Evolutionary conservation across 208 protist species (phyloP).

Genomic region (Leishmania aethiopica): DNA sequence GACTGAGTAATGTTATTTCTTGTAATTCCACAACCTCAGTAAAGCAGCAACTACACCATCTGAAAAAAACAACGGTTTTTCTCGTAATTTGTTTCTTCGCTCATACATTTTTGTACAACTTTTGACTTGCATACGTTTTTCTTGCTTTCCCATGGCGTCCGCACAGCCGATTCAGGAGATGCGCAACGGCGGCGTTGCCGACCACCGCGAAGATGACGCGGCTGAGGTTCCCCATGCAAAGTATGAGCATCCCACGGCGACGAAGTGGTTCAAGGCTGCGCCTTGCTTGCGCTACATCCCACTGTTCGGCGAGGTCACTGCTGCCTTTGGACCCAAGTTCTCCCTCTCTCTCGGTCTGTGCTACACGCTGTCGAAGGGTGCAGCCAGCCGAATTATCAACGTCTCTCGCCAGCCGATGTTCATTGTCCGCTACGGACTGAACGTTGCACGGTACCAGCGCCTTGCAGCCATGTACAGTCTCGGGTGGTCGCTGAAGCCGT

Average conservation of each 20-base stretch:
- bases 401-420: conserved; percentile 48
- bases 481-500: conserved; percentile 52
- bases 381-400: conserved; percentile 40
- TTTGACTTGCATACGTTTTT: background rate
- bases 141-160: conserved; percentile 6
- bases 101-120: background rate
- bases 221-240: background rate
- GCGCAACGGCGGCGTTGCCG: background rate
- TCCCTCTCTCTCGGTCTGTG: conserved; percentile 31
- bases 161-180: background rate
- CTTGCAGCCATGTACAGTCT: conserved; percentile 35
- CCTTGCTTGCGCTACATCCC: conserved; percentile 38
- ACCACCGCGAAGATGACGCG: background rate
- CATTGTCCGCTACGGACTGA: conserved; percentile 25
- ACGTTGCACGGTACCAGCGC: conserved; percentile 41
- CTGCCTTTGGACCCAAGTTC: conserved; percentile 46
- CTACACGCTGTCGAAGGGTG: conserved; percentile 47
- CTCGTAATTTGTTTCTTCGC: background rate
- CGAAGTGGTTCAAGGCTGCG: conserved; percentile 15
- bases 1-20: background rate
- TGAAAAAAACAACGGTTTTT: background rate
- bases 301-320: conserved; percentile 38
- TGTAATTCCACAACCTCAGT: background rate
- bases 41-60: conserved; percentile 1
- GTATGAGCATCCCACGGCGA: conserved; percentile 16